phyloP scores from a whole-genome alignment of 2,329 filamentous ascomycete species.

The Graphium sp. region DNA sequence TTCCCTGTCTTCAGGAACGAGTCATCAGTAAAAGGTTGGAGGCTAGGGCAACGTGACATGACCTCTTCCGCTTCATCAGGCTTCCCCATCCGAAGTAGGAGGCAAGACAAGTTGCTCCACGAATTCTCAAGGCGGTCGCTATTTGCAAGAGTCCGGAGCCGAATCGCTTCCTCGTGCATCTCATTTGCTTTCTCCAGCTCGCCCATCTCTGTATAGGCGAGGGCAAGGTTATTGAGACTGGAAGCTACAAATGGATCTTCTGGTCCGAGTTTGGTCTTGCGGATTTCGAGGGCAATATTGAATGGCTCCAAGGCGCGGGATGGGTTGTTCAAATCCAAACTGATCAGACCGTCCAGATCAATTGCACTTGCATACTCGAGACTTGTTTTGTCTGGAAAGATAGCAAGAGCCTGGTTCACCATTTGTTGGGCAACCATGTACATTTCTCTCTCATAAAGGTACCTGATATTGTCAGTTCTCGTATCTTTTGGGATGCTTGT shows the following conservation, averaged over 20 bases:
- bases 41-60: constrained; percentile 12
- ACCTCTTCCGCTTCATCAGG: constrained; percentile 15
- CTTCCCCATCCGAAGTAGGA: constrained; percentile 15
- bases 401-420: constrained; percentile 9
- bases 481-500: no score
- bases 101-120: constrained; percentile 18
- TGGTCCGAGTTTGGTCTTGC: constrained; percentile 7
- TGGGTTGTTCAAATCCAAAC: constrained; percentile 12
- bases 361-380: constrained; percentile 13
- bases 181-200: constrained; percentile 12
- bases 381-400: constrained; percentile 9
- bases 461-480: constrained; percentile 8
- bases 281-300: constrained; percentile 9
- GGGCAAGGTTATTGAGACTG: constrained; percentile 14
- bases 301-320: constrained; percentile 9
- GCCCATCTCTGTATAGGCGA: constrained; percentile 15
- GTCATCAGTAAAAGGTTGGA: constrained; percentile 18
- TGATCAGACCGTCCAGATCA: constrained; percentile 13
- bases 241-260: constrained; percentile 13
- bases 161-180: constrained; percentile 13
- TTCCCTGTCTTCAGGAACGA: constrained; percentile 15
- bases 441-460: constrained; percentile 14
- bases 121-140: constrained; percentile 17
- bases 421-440: constrained; percentile 10
- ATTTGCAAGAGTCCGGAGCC: constrained; percentile 12